Base-by-base conservation (phyloP, 2,329 filamentous ascomycete species). In the Aspergillus ruber region DNA sequence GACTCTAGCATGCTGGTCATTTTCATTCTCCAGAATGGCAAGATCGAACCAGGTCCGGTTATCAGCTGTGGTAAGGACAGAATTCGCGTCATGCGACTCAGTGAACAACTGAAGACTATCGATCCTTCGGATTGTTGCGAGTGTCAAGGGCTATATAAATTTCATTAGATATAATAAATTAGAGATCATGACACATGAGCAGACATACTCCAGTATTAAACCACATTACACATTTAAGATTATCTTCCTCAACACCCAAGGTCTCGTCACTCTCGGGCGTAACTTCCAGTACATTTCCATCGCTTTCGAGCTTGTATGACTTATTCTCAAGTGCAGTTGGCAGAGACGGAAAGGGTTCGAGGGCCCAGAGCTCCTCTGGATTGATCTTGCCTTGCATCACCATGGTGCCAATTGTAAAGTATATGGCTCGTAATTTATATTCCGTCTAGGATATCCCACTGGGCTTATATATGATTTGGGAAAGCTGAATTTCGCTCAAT, bases 11-110 rank as follows among this genome's bases (percentile, higher is more conserved):
- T 18, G 23, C n/a, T 38, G 38, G 3, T 43, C 33, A 5, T 43
- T 35, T n/a, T 49, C 43, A 23, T 46, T 33, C 25, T 49, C 47
- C 33, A 46, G 40, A 20, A 49, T 46, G 15, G 47, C 47, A 8
- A 49, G 4, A 21, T 49, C 47, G 3, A 49, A 44, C 47, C 47
- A 49, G 3, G 47, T 49, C 43, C 47, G 46, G 18, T 49, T 49
- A 4, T 43, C 47, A 6, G 40, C n/a, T 8, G 41, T 49, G 13
- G 35, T 46, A 43, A 12, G 25, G 35, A 44, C 18, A n/a, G 35
- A 15, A 15, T 38, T 38, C 25, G 25, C n/a, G 5, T 38, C 35
- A 18, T 38, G 35, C n/a, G 35, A 38, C 18, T 38, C 35, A 18
- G 13, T 18, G 13, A 17, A 38, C n/a, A 38, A 15, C 18, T 38